These are phyloP conservation scores for Piromyces sp. DNA, from an alignment of 192 early-diverging fungal species.

Conservation along the genomic window DNA sequence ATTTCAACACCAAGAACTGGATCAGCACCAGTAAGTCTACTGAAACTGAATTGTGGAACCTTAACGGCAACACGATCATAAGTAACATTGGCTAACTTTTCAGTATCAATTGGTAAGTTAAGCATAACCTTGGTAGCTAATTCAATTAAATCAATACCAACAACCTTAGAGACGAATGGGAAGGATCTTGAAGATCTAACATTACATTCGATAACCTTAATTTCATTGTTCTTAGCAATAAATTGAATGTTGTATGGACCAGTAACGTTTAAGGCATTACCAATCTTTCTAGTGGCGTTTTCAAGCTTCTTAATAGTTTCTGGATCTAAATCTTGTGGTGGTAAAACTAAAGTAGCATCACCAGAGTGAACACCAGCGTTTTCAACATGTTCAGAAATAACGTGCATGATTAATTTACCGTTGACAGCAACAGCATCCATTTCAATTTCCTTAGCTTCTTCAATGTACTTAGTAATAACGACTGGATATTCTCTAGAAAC, in stretches of 20 bases:
- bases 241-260: constrained; percentile 98
- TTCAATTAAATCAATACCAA: constrained; percentile 86
- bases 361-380: constrained; percentile 98
- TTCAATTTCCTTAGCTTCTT: constrained; percentile 96
- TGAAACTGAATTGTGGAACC: constrained; percentile 96
- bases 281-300: constrained; percentile 79
- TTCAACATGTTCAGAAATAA: constrained; percentile 94
- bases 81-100: constrained; percentile 49
- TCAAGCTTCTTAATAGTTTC: constrained; percentile 88
- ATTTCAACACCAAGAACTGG: constrained; percentile 97
- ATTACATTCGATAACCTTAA: constrained; percentile 99
- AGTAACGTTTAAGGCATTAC: constrained; percentile 82
- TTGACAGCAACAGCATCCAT: constrained; percentile 93
- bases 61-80: constrained; percentile 77
- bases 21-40: constrained; percentile 85
- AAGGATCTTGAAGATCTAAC: constrained; percentile 89
- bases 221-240: constrained; percentile 97
- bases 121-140: constrained; percentile 92
- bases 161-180: constrained; percentile 95
- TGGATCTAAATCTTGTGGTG: constrained; percentile 86
- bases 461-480: constrained; percentile 96
- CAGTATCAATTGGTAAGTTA: constrained; percentile 57
- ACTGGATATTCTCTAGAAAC: constrained; percentile 90
- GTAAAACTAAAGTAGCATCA: constrained; percentile 87
- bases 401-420: constrained; percentile 85